A percentile compares a stretch with the other conserved stretches of the same genome.
These are phyloP conservation scores for Carpinus viminea DNA, from an alignment of 306 rosid species.

Conservation along the genomic window DNA sequence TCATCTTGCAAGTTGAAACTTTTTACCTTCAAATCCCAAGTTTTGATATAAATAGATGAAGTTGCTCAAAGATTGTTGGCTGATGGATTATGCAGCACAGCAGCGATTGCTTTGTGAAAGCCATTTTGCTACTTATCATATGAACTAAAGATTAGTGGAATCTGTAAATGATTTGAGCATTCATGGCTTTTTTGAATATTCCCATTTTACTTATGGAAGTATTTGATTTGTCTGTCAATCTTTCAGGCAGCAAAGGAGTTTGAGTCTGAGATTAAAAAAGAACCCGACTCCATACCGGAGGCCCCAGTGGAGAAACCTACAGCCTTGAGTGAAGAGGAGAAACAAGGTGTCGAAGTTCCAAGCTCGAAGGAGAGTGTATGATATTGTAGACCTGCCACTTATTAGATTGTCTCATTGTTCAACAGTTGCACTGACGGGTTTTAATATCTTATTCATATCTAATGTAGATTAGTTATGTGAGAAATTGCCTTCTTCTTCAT, in stretches of 20 bases:
- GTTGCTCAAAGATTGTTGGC: neutral
- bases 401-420: conserved; percentile 24
- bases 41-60: neutral
- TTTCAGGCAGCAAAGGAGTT: conserved; percentile 97
- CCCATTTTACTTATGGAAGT: conserved; percentile 15
- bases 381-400: conserved; percentile 31
- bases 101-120: neutral
- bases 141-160: neutral
- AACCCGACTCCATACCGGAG: conserved; percentile 52
- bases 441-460: conserved; percentile 24
- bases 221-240: conserved; percentile 25
- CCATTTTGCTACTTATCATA: neutral
- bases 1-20: conserved; percentile 1
- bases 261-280: conserved; percentile 82
- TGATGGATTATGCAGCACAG: neutral
- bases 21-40: neutral
- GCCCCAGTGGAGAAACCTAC: conserved; percentile 45
- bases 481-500: conserved; percentile 17
- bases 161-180: neutral
- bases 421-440: conserved; percentile 14
- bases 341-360: conserved; percentile 54
- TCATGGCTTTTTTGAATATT: neutral
- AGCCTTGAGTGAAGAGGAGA: conserved; percentile 54
- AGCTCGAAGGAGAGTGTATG: conserved; percentile 74
- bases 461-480: conserved; percentile 22